phyloP scores from a whole-genome alignment of 2,329 filamentous ascomycete genomes.

The Thielaviopsis cerberus region DNA sequence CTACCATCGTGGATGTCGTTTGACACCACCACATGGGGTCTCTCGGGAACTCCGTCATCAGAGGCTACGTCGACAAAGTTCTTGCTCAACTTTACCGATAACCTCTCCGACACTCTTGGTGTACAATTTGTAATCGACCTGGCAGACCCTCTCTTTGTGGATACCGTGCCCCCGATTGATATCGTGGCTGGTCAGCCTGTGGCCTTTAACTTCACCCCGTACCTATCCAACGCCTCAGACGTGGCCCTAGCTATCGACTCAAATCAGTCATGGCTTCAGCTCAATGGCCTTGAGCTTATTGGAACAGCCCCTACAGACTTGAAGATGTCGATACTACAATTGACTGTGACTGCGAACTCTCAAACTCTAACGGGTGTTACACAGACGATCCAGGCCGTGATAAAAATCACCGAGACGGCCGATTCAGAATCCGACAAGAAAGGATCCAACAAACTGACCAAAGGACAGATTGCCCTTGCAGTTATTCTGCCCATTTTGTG shows the following conservation, averaged over 20 bases:
- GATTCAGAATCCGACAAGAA: conserved; percentile 12
- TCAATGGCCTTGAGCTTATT: conserved; percentile 22
- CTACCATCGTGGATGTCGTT: conserved; percentile 54
- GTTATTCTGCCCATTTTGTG: conserved; percentile 26
- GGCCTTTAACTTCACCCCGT: conserved; percentile 24
- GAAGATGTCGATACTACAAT: background rate
- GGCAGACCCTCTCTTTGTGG: conserved; percentile 22
- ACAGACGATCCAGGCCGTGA: conserved; percentile 15
- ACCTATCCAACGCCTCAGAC: conserved; percentile 24
- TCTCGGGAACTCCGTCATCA: conserved; percentile 47
- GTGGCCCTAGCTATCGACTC: conserved; percentile 22
- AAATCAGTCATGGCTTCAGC: conserved; percentile 25
- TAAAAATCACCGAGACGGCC: conserved; percentile 21
- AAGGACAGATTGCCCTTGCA: conserved; percentile 23
- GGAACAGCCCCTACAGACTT: conserved; percentile 21
- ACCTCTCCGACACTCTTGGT: conserved; percentile 38
- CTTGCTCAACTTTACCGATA: conserved; percentile 40
- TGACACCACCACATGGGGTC: conserved; percentile 37
- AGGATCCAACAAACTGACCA: conserved; percentile 11
- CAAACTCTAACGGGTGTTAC: conserved; percentile 10
- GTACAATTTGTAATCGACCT: conserved; percentile 29
- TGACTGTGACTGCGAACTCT: conserved; percentile 10
- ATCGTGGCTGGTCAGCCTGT: conserved; percentile 24
- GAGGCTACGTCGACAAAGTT: conserved; percentile 42
- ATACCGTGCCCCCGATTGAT: conserved; percentile 21